A percentile compares a stretch with the other conserved stretches of the same genome.
These are phyloP conservation scores for Capsella bursapastoris DNA, from an alignment of 345 rosid genomes.

Conservation along the genomic window DNA sequence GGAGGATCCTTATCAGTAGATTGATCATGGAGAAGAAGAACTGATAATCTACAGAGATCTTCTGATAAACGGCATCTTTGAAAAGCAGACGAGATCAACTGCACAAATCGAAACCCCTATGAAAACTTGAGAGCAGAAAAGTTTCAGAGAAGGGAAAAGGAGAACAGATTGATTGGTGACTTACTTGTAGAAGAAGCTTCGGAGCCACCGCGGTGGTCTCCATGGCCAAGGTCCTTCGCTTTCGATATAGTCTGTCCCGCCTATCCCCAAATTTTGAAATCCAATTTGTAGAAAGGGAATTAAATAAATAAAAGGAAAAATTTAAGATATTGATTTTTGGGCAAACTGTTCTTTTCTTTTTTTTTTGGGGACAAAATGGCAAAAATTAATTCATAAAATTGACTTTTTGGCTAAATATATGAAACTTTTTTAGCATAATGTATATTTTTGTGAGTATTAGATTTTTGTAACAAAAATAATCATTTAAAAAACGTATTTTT, in stretches of 20 bases:
- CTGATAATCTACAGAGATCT: slow-evolving; percentile 70
- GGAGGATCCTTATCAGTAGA: slow-evolving; percentile 45
- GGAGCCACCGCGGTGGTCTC: background rate
- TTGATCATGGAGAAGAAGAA: slow-evolving; percentile 47
- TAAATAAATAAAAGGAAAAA: too few species aligned
- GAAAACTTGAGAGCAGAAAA: background rate
- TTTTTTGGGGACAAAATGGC: too few species aligned
- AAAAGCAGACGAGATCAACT: slow-evolving; percentile 72
- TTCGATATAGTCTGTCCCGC: slow-evolving; percentile 14
- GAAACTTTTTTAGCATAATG: too few species aligned
- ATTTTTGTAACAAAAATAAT: too few species aligned
- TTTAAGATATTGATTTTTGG: too few species aligned
- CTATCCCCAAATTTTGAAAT: slow-evolving; percentile 2
- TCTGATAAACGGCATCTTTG: slow-evolving; percentile 79
- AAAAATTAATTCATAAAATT: too few species aligned
- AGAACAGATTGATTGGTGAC: background rate
- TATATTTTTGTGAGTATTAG: too few species aligned
- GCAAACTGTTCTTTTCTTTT: too few species aligned
- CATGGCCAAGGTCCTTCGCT: slow-evolving; percentile 15
- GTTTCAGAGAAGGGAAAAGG: background rate
- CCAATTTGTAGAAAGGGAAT: too few species aligned
- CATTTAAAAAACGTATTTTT: too few species aligned
- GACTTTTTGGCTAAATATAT: too few species aligned
- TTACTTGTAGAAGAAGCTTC: slow-evolving; percentile 39
- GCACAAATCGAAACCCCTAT: slow-evolving; percentile 26